Evolutionary conservation across 768 basidiomycete genomes (phyloP), one percentile per base, ranked within the genome.

Genomic region (Naganishia vaughanmartiniae): DNA sequence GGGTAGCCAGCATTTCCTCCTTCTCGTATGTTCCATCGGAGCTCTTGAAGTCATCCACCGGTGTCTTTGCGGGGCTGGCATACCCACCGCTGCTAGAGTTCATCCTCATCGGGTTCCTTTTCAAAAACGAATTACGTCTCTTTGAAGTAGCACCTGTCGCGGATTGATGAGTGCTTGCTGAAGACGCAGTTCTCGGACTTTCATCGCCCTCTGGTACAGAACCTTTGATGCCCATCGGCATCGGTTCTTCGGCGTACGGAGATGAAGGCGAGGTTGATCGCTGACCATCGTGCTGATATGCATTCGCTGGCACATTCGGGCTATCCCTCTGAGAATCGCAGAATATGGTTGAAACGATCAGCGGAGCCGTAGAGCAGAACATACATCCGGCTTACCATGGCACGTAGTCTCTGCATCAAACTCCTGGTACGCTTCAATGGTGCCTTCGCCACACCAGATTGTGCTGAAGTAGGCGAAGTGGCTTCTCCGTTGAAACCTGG

Each of bases 341-440:
- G 26, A 48, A 56, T 31, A 56, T 19, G 14, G 46, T 33, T 30
- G 53, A 24, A 17, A 10, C 24, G 30, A 45, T 46, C 12, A 28
- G 45, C 30, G 11, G 26, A 46, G 0, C 28, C 55, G 46, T 31
- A n/a, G 19, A 57, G 54, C 21, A 19, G 9, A 0, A 30, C 36
- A 31, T n/a, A 24, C 33, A 34, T 30, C 17, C 55, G 36, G 71
- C 66, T 65, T 74, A 81, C 80, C 80, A 81, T 79, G 46, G 77
- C 75, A 74, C 77, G 78, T 55, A 81, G 69, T 65, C 78, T 81
- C 69, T 81, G 80, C 80, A 81, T 80, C 75, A 81, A 74, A 65
- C 79, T 80, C 60, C 79, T 79, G 2, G 74, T 81, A 48, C 80
- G 73, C 70, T 79, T 81, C 66, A 81, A 75, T 10, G 79, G 78